Base-by-base conservation (phyloP, 208 protist species). In the Trypanosoma vivax region DNA sequence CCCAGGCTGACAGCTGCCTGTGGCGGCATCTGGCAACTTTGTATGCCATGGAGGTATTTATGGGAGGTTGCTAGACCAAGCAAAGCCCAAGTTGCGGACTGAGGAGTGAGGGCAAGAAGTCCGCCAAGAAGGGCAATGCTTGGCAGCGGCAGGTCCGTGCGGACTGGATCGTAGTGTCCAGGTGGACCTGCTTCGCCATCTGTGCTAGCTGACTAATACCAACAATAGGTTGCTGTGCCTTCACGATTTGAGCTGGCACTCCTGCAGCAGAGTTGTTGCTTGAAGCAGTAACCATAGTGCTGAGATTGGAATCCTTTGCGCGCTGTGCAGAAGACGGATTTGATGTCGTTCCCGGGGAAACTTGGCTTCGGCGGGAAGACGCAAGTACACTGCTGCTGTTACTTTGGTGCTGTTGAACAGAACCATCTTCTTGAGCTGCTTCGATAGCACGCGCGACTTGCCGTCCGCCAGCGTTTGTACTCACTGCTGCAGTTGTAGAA, bases 121-220 rank as follows among this genome's bases (percentile, higher is more conserved):
- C 74, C 74, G 28, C 74, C 74, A 45, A 65, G 56, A 38, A 82
- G 31, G 14, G 58, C 52, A 28, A 82, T 58, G 23, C 71, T 62
- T 25, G 68, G 74, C 16, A 82, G 61, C 43, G 74, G 65, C 28
- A 50, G 28, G 45, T 77, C 69, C 11, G 70, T 76, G 48, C 58
- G 68, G 14, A 82, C 39, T 0, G 74, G 69, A 18, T 66, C 61
- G 51, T 82, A 82, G 29, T 47, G 45, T 4, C 50, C 27, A 5
- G 38, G 7, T 1, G 45, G 42, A 21, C 16, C 23, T 55, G 39
- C 16, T 34, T 54, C n/a, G 42, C 1, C n/a, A 66, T 49, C 21
- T 52, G 57, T 7, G 47, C 42, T 6, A 67, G 11, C 25, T 52
- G 58, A 54, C 76, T 77, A 46, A 84, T 75, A 30, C 72, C 76